A percentile compares a stretch with the other conserved stretches of the same genome.
phyloP scores from a whole-genome alignment of 2,329 filamentous ascomycete genomes.

The Xylaria sp. region DNA sequence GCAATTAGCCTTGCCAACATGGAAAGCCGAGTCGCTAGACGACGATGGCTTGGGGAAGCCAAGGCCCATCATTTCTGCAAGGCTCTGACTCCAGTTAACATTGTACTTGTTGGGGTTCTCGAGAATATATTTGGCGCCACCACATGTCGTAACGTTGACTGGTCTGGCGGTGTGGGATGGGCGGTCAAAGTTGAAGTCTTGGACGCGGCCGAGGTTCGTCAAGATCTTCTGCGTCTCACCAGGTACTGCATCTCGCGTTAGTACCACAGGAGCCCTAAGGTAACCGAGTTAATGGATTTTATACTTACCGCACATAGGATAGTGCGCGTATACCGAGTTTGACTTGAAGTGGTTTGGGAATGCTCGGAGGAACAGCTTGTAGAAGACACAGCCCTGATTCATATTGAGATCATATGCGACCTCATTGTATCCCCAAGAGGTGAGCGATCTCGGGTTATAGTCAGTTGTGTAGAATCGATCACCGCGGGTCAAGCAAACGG shows the following conservation, averaged over 20 bases:
- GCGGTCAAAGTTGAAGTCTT: constrained; percentile 76
- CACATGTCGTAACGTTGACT: constrained; percentile 70
- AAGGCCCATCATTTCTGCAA: constrained; percentile 70
- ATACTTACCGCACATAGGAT: constrained; percentile 65
- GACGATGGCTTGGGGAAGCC: constrained; percentile 53
- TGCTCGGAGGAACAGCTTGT: constrained; percentile 82
- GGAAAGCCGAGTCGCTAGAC: constrained; percentile 63
- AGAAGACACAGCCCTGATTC: constrained; percentile 85
- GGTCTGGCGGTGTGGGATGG: constrained; percentile 64
- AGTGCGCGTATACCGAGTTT: constrained; percentile 85
- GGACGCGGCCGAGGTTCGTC: constrained; percentile 71
- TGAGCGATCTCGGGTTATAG: constrained; percentile 78
- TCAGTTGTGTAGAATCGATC: constrained; percentile 85
- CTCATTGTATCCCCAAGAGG: constrained; percentile 86
- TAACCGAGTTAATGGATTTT: background rate
- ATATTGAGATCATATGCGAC: constrained; percentile 77
- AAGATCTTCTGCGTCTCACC: constrained; percentile 78
- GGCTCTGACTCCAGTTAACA: constrained; percentile 71
- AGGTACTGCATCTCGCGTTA: constrained; percentile 63
- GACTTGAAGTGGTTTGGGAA: constrained; percentile 83
- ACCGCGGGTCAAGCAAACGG: constrained; percentile 80
- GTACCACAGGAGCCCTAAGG: background rate
- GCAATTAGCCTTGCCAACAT: constrained; percentile 62
- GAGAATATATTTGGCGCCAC: constrained; percentile 70
- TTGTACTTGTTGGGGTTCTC: constrained; percentile 71